These are phyloP conservation scores for Rhododendron griersonianum DNA, from an alignment of 148 eudicot species.

Conservation along the genomic window DNA sequence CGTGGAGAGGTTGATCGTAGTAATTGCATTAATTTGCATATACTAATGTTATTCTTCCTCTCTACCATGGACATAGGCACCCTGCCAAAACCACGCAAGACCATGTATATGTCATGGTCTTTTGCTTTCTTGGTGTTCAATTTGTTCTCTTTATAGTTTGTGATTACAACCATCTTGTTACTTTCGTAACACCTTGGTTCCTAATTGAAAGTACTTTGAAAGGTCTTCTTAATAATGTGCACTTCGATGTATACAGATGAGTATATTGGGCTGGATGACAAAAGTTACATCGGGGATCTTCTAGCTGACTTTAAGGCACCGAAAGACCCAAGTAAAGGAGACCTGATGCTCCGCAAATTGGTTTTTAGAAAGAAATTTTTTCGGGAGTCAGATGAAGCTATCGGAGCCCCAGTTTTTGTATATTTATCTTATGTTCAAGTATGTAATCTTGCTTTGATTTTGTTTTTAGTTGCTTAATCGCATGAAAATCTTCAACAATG, in stretches of 20 bases:
- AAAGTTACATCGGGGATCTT: conserved; percentile 90
- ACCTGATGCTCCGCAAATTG: conserved; percentile 77
- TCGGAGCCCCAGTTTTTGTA: conserved; percentile 90
- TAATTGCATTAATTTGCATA: background rate
- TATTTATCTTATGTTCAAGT: conserved; percentile 96
- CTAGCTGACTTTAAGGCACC: conserved; percentile 90
- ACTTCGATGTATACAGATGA: conserved; percentile 53
- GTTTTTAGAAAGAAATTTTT: conserved; percentile 88
- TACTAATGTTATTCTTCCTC: background rate
- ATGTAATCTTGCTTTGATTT: conserved; percentile 14
- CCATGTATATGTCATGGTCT: background rate
- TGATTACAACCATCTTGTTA: background rate
- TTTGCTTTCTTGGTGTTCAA: background rate
- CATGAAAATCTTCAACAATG: background rate
- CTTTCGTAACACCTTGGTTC: background rate
- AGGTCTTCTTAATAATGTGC: background rate
- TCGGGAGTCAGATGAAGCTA: conserved; percentile 94
- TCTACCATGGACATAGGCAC: background rate
- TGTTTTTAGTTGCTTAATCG: background rate
- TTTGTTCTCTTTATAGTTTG: background rate
- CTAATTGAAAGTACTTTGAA: background rate
- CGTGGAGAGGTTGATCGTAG: background rate
- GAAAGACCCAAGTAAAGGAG: conserved; percentile 91
- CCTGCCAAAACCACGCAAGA: background rate
- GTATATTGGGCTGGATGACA: conserved; percentile 86